Evolutionary conservation across 2,329 filamentous ascomycete species (phyloP).

Genomic region (Chrysoporthe cubensis): DNA sequence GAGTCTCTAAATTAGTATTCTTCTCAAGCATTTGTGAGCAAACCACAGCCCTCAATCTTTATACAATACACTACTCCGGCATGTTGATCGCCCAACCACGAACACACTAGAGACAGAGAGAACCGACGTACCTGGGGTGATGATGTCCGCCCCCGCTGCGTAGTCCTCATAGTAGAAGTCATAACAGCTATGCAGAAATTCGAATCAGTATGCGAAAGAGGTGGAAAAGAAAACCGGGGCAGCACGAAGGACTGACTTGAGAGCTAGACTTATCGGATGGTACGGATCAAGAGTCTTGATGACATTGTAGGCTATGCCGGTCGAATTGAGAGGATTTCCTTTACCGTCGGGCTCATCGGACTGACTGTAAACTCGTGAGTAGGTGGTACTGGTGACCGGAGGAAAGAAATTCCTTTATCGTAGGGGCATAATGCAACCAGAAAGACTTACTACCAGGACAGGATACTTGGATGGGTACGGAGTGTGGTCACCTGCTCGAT

Average conservation of each 20-base stretch:
- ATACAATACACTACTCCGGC: not conserved
- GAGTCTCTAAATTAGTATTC: constrained; percentile 30
- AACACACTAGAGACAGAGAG: not conserved
- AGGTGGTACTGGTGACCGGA: no score
- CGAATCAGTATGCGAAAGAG: not conserved
- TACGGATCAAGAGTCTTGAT: constrained; percentile 53
- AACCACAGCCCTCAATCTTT: not conserved
- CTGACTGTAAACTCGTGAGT: constrained; percentile 33
- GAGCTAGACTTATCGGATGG: constrained; percentile 54
- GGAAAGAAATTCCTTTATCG: not conserved
- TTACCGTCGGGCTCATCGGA: constrained; percentile 56
- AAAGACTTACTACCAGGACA: constrained; percentile 46
- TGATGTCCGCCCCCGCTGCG: constrained; percentile 52
- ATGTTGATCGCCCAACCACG: not conserved
- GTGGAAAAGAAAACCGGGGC: no score
- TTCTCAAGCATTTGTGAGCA: not conserved
- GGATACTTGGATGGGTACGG: constrained; percentile 40
- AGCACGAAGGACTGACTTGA: constrained; percentile 40
- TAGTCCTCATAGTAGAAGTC: constrained; percentile 58
- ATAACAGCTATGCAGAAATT: constrained; percentile 40
- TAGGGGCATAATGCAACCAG: not conserved
- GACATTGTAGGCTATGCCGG: constrained; percentile 45
- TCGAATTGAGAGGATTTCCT: constrained; percentile 49
- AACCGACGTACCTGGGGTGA: constrained; percentile 34
- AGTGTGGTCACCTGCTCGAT: constrained; percentile 40